Conservation (phyloP, 352 stramenopile species). For the Pythium inflatum region DNA sequence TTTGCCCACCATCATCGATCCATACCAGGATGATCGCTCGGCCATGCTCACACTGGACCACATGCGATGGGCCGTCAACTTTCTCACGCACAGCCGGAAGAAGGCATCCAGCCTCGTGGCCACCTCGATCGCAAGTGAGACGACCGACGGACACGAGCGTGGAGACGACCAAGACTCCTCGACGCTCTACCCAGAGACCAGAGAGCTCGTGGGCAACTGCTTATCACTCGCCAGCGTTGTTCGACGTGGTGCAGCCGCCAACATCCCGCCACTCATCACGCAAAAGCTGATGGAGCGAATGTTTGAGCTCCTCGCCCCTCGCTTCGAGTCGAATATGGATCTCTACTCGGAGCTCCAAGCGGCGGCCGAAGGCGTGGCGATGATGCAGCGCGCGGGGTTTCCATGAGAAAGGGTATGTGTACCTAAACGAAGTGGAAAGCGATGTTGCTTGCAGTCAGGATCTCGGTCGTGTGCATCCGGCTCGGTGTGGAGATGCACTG, state of each 20-base stretch:
- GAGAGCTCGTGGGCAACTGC: conserved; percentile 56
- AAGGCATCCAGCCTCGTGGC: conserved; percentile 41
- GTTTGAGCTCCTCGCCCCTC: conserved; percentile 62
- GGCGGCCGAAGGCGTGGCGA: conserved; percentile 37
- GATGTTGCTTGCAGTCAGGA: too few relatives aligned
- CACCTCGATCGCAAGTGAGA: conserved; percentile 24
- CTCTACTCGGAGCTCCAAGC: conserved; percentile 60
- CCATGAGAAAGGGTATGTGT: too few relatives aligned
- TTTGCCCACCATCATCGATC: background rate
- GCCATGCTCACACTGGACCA: conserved; percentile 45
- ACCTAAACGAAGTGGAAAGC: too few relatives aligned
- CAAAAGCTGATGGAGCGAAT: conserved; percentile 68
- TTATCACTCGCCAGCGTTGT: conserved; percentile 65
- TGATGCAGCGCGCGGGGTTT: conserved; percentile 30
- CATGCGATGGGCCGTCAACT: conserved; percentile 71
- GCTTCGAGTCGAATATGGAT: conserved; percentile 62
- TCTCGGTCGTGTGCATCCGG: too few relatives aligned
- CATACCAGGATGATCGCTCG: conserved; percentile 5
- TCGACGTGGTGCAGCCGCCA: conserved; percentile 26
- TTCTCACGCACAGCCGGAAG: conserved; percentile 51
- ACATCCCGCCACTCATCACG: conserved; percentile 50
- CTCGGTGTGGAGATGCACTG: too few relatives aligned
- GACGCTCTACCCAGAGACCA: conserved; percentile 43
- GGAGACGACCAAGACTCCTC: background rate
- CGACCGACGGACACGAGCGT: background rate